These are phyloP conservation scores for Dactylonectria estremocensis DNA, from an alignment of 2,329 filamentous ascomycete genomes.

Conservation along the genomic window DNA sequence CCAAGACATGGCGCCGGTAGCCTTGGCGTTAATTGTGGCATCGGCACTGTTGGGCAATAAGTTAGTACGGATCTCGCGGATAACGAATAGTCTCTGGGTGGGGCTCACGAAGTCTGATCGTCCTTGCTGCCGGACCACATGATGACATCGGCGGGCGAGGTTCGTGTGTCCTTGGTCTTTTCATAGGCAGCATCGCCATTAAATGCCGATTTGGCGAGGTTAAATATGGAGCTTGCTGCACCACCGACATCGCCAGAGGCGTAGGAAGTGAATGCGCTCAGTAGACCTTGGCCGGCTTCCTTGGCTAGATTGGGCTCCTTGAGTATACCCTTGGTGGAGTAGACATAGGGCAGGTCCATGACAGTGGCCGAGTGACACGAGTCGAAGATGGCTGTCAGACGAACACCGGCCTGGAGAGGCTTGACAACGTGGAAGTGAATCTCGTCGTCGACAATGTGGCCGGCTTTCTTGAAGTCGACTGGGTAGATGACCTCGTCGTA, in stretches of 20 bases:
- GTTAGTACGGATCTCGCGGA: conserved; percentile 39
- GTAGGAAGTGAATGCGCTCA: conserved; percentile 83
- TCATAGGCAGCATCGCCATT: conserved; percentile 84
- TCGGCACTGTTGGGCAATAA: conserved; percentile 76
- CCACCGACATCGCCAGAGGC: conserved; percentile 86
- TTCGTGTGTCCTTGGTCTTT: conserved; percentile 89
- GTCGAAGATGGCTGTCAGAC: conserved; percentile 87
- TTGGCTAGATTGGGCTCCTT: conserved; percentile 88
- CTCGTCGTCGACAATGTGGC: conserved; percentile 84
- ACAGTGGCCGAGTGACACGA: conserved; percentile 86
- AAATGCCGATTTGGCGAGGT: conserved; percentile 90
- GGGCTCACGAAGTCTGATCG: conserved; percentile 82
- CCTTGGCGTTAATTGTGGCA: conserved; percentile 87
- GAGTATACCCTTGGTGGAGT: conserved; percentile 84
- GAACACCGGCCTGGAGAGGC: conserved; percentile 85
- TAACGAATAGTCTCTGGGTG: conserved; percentile 19
- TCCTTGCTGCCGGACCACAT: conserved; percentile 99
- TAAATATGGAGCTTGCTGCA: conserved; percentile 85
- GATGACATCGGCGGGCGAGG: conserved; percentile 93
- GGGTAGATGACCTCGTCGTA: conserved; percentile 86
- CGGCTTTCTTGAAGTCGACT: conserved; percentile 78
- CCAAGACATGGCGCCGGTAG: conserved; percentile 98
- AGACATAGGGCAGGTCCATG: conserved; percentile 84
- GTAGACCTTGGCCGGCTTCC: conserved; percentile 81
- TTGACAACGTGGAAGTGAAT: conserved; percentile 85